These are phyloP conservation scores for Plasmodium sp. DNA, from an alignment of 169 alveolate species.

Conservation along the genomic window DNA sequence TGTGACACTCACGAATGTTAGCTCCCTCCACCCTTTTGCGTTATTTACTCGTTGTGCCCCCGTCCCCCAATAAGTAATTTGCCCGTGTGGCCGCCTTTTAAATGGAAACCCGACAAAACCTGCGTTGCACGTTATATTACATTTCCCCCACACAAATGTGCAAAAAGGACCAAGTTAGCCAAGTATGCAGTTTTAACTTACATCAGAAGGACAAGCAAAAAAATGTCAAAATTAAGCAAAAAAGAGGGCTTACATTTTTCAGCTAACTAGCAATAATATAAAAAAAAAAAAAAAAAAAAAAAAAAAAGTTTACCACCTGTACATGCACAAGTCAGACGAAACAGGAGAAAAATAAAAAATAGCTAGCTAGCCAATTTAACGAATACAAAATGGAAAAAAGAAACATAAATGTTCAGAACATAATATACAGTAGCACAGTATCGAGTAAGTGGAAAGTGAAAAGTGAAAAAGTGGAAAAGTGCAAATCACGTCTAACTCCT, in stretches of 20 bases:
- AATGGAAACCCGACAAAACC: background rate
- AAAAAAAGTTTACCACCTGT: background rate
- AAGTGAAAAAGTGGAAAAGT: background rate
- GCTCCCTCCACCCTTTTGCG: background rate
- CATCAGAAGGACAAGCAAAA: background rate
- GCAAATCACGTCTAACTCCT: background rate
- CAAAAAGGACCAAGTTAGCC: background rate
- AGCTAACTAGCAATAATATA: background rate
- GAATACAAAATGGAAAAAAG: constrained; percentile 60
- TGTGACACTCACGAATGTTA: background rate
- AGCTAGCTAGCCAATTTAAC: background rate
- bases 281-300: constrained; percentile 13
- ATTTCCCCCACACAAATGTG: background rate
- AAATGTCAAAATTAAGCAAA: constrained; percentile 27
- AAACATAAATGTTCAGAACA: constrained; percentile 48
- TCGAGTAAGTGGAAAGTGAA: constrained; percentile 37
- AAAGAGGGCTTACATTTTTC: background rate
- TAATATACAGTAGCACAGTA: constrained; percentile 70
- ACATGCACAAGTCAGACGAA: constrained; percentile 8
- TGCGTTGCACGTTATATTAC: background rate
- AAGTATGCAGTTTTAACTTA: background rate
- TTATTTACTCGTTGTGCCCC: background rate
- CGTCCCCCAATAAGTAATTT: background rate
- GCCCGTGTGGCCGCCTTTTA: background rate
- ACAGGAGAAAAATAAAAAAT: background rate